phyloP scores from a whole-genome alignment of 768 basidiomycete genomes.

The Crucibulum laeve region DNA sequence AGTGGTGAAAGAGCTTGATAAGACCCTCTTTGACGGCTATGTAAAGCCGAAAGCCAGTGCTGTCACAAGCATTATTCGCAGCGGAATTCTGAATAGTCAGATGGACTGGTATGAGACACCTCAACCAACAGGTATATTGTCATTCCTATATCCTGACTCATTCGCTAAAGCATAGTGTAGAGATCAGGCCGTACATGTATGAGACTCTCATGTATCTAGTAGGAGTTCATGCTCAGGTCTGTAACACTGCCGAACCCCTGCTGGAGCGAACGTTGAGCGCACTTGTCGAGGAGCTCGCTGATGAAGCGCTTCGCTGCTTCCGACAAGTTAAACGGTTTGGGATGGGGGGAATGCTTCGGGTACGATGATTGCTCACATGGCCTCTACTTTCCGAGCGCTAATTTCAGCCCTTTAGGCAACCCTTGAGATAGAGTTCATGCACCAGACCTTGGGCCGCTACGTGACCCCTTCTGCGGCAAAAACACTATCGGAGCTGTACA shows the following conservation, averaged over 20 bases:
- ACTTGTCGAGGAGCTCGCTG: slow-evolving; percentile 78
- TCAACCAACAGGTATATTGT: slow-evolving; percentile 76
- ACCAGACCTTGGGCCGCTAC: slow-evolving; percentile 90
- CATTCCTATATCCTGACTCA: neutral
- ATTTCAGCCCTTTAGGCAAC: slow-evolving; percentile 63
- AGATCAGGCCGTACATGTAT: slow-evolving; percentile 94
- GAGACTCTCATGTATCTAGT: slow-evolving; percentile 86
- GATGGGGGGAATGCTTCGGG: slow-evolving; percentile 97
- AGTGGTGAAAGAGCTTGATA: slow-evolving; percentile 81
- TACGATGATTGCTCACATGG: slow-evolving; percentile 31
- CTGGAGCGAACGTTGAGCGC: slow-evolving; percentile 79
- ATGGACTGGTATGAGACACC: slow-evolving; percentile 96
- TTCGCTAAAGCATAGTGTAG: slow-evolving; percentile 25
- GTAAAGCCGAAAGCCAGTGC: slow-evolving; percentile 75
- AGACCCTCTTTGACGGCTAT: slow-evolving; percentile 85
- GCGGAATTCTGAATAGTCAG: slow-evolving; percentile 71
- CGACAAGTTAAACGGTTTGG: slow-evolving; percentile 87
- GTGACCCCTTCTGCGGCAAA: slow-evolving; percentile 77
- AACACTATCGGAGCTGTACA: slow-evolving; percentile 88
- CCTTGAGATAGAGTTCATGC: slow-evolving; percentile 98
- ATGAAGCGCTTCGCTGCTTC: slow-evolving; percentile 83
- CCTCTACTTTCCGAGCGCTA: neutral
- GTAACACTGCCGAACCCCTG: slow-evolving; percentile 70
- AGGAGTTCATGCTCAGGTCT: slow-evolving; percentile 88
- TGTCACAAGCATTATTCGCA: slow-evolving; percentile 62